Evolutionary conservation across 108 stramenopile genomes (phyloP).

Genomic region (Parietichytrium sp.): DNA sequence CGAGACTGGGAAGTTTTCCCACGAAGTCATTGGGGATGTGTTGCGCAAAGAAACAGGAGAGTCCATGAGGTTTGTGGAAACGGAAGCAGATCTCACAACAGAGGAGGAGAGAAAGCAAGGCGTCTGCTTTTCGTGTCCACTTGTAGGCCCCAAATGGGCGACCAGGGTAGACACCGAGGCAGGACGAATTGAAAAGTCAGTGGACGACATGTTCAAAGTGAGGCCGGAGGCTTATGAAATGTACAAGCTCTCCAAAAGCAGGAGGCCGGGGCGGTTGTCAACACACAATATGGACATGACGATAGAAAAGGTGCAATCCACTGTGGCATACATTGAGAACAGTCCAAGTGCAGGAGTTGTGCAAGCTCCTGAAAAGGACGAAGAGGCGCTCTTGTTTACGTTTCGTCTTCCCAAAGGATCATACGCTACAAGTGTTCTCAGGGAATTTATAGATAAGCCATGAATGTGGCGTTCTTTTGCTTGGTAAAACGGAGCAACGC

Average conservation of each 20-base stretch:
- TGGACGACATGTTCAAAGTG: background rate
- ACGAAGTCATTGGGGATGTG: background rate
- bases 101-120: background rate
- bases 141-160: background rate
- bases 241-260: background rate
- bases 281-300: background rate
- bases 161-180: background rate
- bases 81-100: background rate
- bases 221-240: background rate
- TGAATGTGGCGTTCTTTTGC: too few species aligned
- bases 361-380: constrained; percentile 19
- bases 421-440: constrained; percentile 9
- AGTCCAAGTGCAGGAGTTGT: background rate
- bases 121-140: background rate
- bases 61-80: background rate
- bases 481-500: too few species aligned
- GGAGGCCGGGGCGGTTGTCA: background rate
- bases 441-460: constrained; percentile 28
- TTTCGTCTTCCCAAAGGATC: constrained; percentile 11
- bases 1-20: background rate
- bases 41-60: constrained; percentile 7
- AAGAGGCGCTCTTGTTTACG: constrained; percentile 5
- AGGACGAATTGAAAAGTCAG: background rate
- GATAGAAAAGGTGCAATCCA: background rate
- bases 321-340: background rate